Conservation (phyloP, 176 grass and related monocot genomes). For the Hyparrhenia diplandra region DNA sequence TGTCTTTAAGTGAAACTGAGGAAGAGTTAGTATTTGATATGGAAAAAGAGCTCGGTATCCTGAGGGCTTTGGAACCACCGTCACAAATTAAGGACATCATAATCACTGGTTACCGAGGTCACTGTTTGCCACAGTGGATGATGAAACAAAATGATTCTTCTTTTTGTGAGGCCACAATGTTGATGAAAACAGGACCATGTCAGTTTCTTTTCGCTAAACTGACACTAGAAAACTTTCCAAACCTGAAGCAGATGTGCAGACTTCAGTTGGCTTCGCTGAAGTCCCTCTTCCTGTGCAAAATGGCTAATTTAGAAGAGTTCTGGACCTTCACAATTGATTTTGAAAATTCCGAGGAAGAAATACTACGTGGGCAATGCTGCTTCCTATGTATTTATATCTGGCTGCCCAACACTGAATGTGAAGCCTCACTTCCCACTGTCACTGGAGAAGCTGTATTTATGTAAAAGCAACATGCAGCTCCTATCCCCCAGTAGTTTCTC, state of each 20-base stretch:
- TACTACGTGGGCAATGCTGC: too few relatives aligned
- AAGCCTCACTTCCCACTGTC: neutral
- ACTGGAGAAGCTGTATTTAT: neutral
- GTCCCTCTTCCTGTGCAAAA: rapidly evolving
- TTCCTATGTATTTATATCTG: neutral
- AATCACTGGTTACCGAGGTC: too few relatives aligned
- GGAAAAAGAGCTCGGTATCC: neutral
- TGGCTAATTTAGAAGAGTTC: neutral
- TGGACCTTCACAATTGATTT: neutral
- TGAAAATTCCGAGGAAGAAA: neutral
- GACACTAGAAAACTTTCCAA: neutral
- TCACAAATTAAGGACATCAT: too few relatives aligned
- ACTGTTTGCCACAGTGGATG: too few relatives aligned
- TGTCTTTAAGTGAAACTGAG: neutral
- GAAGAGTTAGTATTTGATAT: neutral
- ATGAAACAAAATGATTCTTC: neutral
- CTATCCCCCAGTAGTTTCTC: neutral
- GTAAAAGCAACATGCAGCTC: neutral
- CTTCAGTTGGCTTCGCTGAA: neutral
- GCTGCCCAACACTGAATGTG: neutral
- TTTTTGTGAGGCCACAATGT: neutral
- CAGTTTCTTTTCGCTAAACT: neutral
- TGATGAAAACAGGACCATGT: neutral
- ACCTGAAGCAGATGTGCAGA: neutral
- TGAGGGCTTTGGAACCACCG: neutral